phyloP scores from a whole-genome alignment of 2,329 filamentous ascomycete species.

The Colletotrichum sp. region DNA sequence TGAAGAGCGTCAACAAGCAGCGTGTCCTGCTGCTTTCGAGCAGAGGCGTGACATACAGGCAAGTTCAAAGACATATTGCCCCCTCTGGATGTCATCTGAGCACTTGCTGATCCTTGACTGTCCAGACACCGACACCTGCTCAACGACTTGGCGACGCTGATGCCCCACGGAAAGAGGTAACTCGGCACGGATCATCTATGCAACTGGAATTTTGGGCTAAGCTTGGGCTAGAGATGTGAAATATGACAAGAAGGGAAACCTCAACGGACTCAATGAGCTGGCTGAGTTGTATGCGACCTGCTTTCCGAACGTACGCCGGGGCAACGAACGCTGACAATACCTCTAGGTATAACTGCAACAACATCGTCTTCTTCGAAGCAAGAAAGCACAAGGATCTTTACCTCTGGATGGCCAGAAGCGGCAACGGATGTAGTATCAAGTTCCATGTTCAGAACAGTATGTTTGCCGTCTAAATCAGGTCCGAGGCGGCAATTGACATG shows the following conservation, averaged over 20 bases:
- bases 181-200: not conserved
- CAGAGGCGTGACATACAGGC: constrained; percentile 89
- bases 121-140: constrained; percentile 89
- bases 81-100: not conserved
- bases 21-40: constrained; percentile 91
- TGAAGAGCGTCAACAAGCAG: constrained; percentile 67
- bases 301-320: not conserved
- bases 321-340: not conserved
- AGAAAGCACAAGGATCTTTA: constrained; percentile 95
- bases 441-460: constrained; percentile 80
- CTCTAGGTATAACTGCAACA: not conserved
- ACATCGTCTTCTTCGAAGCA: constrained; percentile 79
- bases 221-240: constrained; percentile 67
- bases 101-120: not conserved
- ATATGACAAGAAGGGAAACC: constrained; percentile 93
- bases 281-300: constrained; percentile 66
- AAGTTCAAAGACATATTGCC: constrained; percentile 27
- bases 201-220: not conserved
- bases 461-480: not conserved
- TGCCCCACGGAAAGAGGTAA: constrained; percentile 86
- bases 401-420: constrained; percentile 75
- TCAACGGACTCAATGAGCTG: constrained; percentile 77
- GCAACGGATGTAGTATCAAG: constrained; percentile 58
- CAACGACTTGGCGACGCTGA: constrained; percentile 84
- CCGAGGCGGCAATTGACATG: constrained; percentile 26